These are phyloP conservation scores for Pythium dissimile DNA, from an alignment of 352 stramenopile species.

Conservation along the genomic window DNA sequence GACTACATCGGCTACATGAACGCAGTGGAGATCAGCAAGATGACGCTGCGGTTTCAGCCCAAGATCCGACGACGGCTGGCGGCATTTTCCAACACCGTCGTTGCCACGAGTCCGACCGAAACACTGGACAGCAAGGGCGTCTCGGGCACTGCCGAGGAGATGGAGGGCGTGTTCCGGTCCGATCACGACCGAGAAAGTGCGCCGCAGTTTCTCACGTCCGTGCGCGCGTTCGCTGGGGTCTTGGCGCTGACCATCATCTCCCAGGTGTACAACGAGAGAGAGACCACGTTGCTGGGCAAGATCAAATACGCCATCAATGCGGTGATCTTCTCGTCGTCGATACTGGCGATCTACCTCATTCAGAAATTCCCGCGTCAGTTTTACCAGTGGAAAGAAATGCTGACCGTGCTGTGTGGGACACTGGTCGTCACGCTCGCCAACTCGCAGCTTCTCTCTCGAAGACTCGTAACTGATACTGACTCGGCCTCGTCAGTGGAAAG, in stretches of 20 bases:
- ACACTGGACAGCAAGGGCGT: slow-evolving; percentile 34
- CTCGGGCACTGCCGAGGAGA: slow-evolving; percentile 39
- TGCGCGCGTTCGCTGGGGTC: slow-evolving; percentile 32
- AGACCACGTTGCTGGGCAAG: slow-evolving; percentile 13
- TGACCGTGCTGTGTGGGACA: slow-evolving; percentile 25
- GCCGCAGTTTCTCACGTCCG: slow-evolving; percentile 42
- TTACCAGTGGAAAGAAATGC: slow-evolving; percentile 33
- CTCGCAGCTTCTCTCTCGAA: slow-evolving; percentile 33
- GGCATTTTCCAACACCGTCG: slow-evolving; percentile 6
- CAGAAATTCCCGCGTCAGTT: slow-evolving; percentile 27
- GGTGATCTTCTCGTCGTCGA: slow-evolving; percentile 18
- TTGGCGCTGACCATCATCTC: slow-evolving; percentile 37
- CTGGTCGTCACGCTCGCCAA: slow-evolving; percentile 39
- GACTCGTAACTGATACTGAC: too few relatives aligned
- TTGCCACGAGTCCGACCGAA: neutral
- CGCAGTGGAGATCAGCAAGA: slow-evolving; percentile 46
- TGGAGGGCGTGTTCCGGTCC: slow-evolving; percentile 48
- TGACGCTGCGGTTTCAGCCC: slow-evolving; percentile 45
- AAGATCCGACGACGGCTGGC: slow-evolving; percentile 18
- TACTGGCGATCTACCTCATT: slow-evolving; percentile 29
- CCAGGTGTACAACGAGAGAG: slow-evolving; percentile 36
- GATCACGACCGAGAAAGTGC: slow-evolving; percentile 51
- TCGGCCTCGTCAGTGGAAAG: too few relatives aligned
- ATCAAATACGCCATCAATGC: slow-evolving; percentile 40
- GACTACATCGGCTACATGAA: slow-evolving; percentile 64